Percentiles rank a stretch among this genome's conserved stretches.
Evolutionary conservation across 2,329 filamentous ascomycete genomes (phyloP).

Genomic region (Ustilaginoidea virens): DNA sequence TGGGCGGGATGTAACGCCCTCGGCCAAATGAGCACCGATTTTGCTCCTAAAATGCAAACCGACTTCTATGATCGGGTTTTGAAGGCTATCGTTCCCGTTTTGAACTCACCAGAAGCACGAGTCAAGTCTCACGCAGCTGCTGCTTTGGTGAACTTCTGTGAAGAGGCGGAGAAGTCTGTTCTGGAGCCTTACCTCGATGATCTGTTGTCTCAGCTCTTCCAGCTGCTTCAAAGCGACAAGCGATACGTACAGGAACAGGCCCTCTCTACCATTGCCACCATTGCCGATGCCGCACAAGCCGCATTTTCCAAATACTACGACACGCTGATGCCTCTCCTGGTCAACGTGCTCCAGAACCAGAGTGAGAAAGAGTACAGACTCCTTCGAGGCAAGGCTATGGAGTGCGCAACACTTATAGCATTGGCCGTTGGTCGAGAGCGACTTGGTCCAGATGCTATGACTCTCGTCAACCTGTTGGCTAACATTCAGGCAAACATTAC

Average conservation of each 20-base stretch:
- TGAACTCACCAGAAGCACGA: constrained; percentile 77
- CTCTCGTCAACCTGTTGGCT: constrained; percentile 73
- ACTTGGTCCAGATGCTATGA: constrained; percentile 75
- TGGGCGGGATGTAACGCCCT: constrained; percentile 97
- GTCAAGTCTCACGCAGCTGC: constrained; percentile 95
- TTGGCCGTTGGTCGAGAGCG: constrained; percentile 88
- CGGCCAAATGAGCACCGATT: constrained; percentile 99
- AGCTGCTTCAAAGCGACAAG: constrained; percentile 79
- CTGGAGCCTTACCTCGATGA: constrained; percentile 88
- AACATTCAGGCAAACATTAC: constrained; percentile 75
- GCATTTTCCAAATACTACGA: constrained; percentile 94
- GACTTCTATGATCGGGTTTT: constrained; percentile 84
- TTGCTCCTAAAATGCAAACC: constrained; percentile 93
- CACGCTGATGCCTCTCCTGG: constrained; percentile 85
- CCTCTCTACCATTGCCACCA: constrained; percentile 92
- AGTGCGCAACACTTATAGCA: constrained; percentile 92
- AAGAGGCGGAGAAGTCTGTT: constrained; percentile 85
- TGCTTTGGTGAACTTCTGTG: constrained; percentile 97
- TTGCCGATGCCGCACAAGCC: constrained; percentile 93
- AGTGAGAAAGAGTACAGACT: constrained; percentile 88
- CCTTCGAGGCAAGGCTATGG: constrained; percentile 94
- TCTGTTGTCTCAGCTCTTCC: constrained; percentile 70
- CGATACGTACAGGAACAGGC: constrained; percentile 97
- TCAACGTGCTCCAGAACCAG: constrained; percentile 76
- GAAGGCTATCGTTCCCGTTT: constrained; percentile 80